phyloP scores from a whole-genome alignment of 371 early-diverging fungal genomes.

The Rhizopus microsporus region DNA sequence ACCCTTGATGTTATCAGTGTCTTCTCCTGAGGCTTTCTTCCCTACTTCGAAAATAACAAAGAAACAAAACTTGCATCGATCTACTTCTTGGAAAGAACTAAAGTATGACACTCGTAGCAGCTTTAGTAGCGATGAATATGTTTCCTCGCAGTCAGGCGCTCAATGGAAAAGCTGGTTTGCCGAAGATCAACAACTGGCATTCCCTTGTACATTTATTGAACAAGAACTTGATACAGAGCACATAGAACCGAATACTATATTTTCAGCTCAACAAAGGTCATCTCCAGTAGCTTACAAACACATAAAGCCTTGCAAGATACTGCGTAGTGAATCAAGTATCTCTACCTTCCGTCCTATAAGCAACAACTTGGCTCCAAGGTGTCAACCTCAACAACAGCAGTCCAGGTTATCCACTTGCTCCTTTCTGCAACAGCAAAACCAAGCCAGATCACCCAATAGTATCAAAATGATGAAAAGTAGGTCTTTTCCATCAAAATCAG shows the following conservation, averaged over 20 bases:
- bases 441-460: not conserved
- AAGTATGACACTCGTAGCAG: not conserved
- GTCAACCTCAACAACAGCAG: constrained; percentile 11
- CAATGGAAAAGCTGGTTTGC: constrained; percentile 30
- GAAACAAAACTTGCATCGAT: constrained; percentile 9
- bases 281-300: not conserved
- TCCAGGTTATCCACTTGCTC: not conserved
- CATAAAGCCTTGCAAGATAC: constrained; percentile 12
- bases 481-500: constrained; percentile 37
- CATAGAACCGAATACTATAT: constrained; percentile 15
- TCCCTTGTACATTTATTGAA: not conserved
- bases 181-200: constrained; percentile 4
- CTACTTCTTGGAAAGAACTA: constrained; percentile 18
- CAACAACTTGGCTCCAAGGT: constrained; percentile 30
- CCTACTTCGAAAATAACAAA: not conserved
- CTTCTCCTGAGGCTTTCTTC: constrained; percentile 8
- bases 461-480: constrained; percentile 35
- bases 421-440: constrained; percentile 4
- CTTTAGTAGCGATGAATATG: constrained; percentile 4
- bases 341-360: constrained; percentile 35
- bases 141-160: not conserved
- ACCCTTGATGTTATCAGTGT: constrained; percentile 7
- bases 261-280: not conserved
- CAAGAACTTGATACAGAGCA: constrained; percentile 24
- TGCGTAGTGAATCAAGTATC: constrained; percentile 31